A percentile compares a stretch with the other conserved stretches of the same genome.
phyloP scores from a whole-genome alignment of 129 eudicot genomes.

The Silybum marianum region DNA sequence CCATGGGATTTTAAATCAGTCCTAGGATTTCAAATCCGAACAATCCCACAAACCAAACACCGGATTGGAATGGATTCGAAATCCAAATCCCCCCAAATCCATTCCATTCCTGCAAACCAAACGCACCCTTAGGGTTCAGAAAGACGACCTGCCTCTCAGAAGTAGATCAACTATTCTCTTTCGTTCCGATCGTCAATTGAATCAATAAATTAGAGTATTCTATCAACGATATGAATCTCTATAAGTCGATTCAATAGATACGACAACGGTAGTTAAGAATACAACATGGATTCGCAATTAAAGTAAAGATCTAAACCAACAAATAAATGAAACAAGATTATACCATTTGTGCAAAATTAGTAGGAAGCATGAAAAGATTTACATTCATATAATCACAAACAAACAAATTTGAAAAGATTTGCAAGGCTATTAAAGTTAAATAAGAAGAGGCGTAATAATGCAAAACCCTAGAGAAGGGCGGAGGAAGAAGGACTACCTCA shows the following conservation, averaged over 20 bases:
- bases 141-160: not conserved
- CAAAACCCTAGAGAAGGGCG: not conserved
- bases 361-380: not conserved
- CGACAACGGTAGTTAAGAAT: not conserved
- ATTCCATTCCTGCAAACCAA: too few relatives aligned
- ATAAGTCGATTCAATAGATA: not conserved
- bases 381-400: slow-evolving; percentile 3
- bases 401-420: not conserved
- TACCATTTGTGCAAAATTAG: slow-evolving; percentile 11
- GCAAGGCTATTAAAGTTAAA: not conserved
- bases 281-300: not conserved
- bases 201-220: not conserved
- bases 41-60: too few relatives aligned
- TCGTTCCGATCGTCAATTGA: not conserved
- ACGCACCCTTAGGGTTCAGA: not conserved
- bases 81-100: too few relatives aligned
- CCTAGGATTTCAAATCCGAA: too few relatives aligned
- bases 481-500: slow-evolving; percentile 8
- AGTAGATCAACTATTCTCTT: not conserved
- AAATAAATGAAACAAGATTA: slow-evolving; percentile 12
- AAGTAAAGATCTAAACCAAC: slow-evolving; percentile 16
- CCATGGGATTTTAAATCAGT: too few relatives aligned
- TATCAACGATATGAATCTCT: not conserved
- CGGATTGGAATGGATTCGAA: too few relatives aligned
- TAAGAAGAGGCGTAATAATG: not conserved